Evolutionary conservation across 192 early-diverging fungal genomes (phyloP).

Genomic region (Bifiguratus adelaidae): DNA sequence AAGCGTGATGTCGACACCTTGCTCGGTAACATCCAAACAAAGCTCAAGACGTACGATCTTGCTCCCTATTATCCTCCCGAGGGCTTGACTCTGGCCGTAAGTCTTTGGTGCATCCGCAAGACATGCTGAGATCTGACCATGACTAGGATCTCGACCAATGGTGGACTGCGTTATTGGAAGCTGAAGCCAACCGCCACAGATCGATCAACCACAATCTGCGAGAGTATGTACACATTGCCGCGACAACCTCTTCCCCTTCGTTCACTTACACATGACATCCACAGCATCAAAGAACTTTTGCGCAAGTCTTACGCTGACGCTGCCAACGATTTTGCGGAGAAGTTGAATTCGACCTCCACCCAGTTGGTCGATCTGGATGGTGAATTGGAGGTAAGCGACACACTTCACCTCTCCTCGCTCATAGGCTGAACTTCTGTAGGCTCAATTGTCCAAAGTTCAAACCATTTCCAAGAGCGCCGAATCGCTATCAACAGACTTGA

Average conservation of each 20-base stretch:
- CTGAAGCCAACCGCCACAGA: constrained; percentile 74
- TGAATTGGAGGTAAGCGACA: constrained; percentile 53
- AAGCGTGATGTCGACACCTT: constrained; percentile 86
- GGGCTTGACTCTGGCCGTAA: constrained; percentile 51
- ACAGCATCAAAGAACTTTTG: constrained; percentile 71
- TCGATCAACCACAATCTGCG: constrained; percentile 77
- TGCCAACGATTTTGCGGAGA: constrained; percentile 70
- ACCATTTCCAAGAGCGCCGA: constrained; percentile 36
- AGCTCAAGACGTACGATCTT: constrained; percentile 91
- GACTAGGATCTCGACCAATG: constrained; percentile 60
- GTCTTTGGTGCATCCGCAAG: neutral
- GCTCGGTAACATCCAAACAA: constrained; percentile 93
- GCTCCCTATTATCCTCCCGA: constrained; percentile 71
- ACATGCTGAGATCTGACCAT: neutral
- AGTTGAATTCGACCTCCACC: constrained; percentile 58
- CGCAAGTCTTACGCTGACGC: constrained; percentile 70
- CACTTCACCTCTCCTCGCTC: neutral
- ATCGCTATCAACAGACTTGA: constrained; percentile 37
- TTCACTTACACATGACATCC: neutral
- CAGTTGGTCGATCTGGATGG: constrained; percentile 62
- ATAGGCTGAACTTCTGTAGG: constrained; percentile 6
- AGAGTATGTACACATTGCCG: constrained; percentile 36
- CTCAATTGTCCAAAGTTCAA: constrained; percentile 49
- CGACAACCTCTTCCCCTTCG: neutral
- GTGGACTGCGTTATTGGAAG: constrained; percentile 62